Conservation (phyloP, 2,329 filamentous ascomycete species). For the Scopulariopsis brevicaulis region DNA sequence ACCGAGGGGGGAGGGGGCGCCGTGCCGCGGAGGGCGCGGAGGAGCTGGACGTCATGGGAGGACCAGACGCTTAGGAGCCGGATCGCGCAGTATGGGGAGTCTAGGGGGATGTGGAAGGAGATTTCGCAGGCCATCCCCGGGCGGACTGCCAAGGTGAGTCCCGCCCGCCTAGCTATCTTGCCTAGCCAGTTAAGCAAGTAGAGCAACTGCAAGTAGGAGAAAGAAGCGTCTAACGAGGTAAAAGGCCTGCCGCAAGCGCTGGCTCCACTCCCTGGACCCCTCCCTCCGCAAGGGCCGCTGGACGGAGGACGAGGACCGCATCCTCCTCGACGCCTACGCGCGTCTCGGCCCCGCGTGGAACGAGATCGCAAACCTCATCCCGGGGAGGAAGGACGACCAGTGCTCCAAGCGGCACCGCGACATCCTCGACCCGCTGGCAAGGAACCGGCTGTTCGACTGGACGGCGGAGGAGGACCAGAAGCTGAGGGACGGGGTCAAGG, state of each 20-base stretch:
- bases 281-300: conserved; percentile 16
- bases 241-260: conserved; percentile 17
- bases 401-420: conserved; percentile 18
- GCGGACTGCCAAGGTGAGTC: conserved; percentile 15
- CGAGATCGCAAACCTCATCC: conserved; percentile 15
- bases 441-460: conserved; percentile 14
- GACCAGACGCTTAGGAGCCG: conserved; percentile 15
- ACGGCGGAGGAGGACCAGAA: conserved; percentile 14
- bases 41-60: conserved; percentile 14
- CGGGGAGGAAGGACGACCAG: conserved; percentile 17
- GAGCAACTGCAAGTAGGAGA: neutral
- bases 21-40: conserved; percentile 8
- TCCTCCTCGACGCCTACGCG: conserved; percentile 15
- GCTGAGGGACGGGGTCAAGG: conserved; percentile 12
- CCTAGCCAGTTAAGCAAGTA: neutral
- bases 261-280: conserved; percentile 18
- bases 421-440: conserved; percentile 15
- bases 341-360: conserved; percentile 14
- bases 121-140: conserved; percentile 13
- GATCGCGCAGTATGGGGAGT: conserved; percentile 15
- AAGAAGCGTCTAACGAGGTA: neutral
- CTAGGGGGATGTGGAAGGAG: conserved; percentile 16
- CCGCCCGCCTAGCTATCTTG: neutral
- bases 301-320: conserved; percentile 16
- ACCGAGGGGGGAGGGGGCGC: neutral